phyloP scores from a whole-genome alignment of 331 rosid genomes.

The Quercus tomentella region DNA sequence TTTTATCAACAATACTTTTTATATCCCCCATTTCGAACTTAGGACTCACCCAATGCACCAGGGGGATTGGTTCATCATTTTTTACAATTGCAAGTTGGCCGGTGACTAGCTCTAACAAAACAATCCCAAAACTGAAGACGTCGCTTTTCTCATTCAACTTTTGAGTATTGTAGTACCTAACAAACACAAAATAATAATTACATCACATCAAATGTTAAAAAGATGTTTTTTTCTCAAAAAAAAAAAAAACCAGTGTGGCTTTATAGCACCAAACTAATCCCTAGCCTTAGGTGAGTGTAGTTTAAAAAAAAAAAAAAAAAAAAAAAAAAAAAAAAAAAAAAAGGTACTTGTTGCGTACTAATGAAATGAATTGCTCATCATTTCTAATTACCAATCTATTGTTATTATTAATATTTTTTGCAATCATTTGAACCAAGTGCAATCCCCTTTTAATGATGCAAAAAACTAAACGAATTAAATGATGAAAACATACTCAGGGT shows the following conservation, averaged over 20 bases:
- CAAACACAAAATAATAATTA: background rate
- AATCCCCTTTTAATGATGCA: no score
- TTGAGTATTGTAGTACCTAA: slow-evolving; percentile 42
- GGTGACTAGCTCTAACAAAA: slow-evolving; percentile 53
- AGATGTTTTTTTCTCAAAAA: no score
- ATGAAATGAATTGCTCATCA: background rate
- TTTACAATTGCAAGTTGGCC: slow-evolving; percentile 53
- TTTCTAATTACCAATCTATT: background rate
- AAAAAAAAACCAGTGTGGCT: no score
- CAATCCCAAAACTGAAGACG: slow-evolving; percentile 57
- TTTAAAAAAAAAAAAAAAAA: background rate
- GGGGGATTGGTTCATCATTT: slow-evolving; percentile 32
- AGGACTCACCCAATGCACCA: slow-evolving; percentile 43
- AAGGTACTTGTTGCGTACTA: background rate
- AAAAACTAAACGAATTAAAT: no score
- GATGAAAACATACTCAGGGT: slow-evolving; percentile 51
- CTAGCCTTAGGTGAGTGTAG: no score
- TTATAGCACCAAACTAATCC: no score
- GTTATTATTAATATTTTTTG: background rate
- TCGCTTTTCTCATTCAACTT: slow-evolving; percentile 60
- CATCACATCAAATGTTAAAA: background rate
- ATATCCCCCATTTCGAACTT: slow-evolving; percentile 30
- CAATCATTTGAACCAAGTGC: no score
- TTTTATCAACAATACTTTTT: slow-evolving; percentile 37
- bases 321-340: background rate